A percentile compares a stretch with the other conserved stretches of the same genome.
These are phyloP conservation scores for Ogataea paradorogensis DNA, from an alignment of 805 yeast species.

Conservation along the genomic window DNA sequence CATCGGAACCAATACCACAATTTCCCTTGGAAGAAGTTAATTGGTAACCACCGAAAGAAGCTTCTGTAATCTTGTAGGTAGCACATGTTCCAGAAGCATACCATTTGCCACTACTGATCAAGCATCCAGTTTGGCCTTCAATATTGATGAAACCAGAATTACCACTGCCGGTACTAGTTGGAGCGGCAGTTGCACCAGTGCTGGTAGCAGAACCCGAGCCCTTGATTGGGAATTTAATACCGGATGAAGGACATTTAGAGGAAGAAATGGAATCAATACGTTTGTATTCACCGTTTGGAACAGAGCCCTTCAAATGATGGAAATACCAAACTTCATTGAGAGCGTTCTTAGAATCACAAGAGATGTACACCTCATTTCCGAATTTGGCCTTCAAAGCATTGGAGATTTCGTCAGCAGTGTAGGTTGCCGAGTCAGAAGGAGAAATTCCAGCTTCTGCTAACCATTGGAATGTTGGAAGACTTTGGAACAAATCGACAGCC, in stretches of 20 bases:
- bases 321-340: constrained; percentile 77
- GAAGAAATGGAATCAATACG: constrained; percentile 57
- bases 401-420: constrained; percentile 53
- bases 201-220: constrained; percentile 25
- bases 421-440: constrained; percentile 59
- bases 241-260: constrained; percentile 64
- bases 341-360: constrained; percentile 53
- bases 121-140: constrained; percentile 61
- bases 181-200: constrained; percentile 34
- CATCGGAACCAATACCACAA: constrained; percentile 50
- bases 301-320: constrained; percentile 70
- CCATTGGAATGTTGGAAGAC: constrained; percentile 65
- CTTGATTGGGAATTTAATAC: constrained; percentile 75
- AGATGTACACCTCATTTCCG: constrained; percentile 56
- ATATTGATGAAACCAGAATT: constrained; percentile 49
- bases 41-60: constrained; percentile 71
- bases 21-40: constrained; percentile 69
- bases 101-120: constrained; percentile 87
- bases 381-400: constrained; percentile 49
- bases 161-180: constrained; percentile 33
- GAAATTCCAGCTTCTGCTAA: constrained; percentile 64
- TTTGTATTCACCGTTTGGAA: constrained; percentile 59
- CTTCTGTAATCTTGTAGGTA: constrained; percentile 54
- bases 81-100: constrained; percentile 84
- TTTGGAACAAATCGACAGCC: constrained; percentile 54